phyloP scores from a whole-genome alignment of 2,329 filamentous ascomycete genomes.

The Acrodontium crateriforme region DNA sequence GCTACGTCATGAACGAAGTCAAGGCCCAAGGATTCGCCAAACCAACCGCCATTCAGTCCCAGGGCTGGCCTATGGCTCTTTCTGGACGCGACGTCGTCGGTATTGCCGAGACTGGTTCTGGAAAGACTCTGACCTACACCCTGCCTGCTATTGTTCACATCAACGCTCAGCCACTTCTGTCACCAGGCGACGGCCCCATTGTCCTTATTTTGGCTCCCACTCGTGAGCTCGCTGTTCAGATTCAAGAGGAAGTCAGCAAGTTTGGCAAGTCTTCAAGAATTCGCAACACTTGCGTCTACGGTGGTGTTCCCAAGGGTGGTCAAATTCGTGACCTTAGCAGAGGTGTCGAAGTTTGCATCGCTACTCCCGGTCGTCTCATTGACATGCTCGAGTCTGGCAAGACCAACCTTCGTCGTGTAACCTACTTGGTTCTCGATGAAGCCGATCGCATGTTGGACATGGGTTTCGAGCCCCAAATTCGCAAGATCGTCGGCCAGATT shows the following conservation, averaged over 20 bases:
- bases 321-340: constrained; percentile 91
- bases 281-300: constrained; percentile 96
- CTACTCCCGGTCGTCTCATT: constrained; percentile 91
- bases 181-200: constrained; percentile 89
- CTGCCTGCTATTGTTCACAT: constrained; percentile 98
- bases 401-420: constrained; percentile 95
- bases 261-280: constrained; percentile 97
- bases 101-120: constrained; percentile 97
- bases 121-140: constrained; percentile 98
- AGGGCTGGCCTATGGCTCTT: constrained; percentile 98
- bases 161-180: constrained; percentile 93
- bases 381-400: constrained; percentile 97
- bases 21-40: constrained; percentile 93
- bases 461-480: constrained; percentile 99
- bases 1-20: constrained; percentile 95
- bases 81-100: constrained; percentile 96
- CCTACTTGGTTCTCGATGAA: constrained; percentile 95
- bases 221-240: constrained; percentile 95
- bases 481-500: constrained; percentile 96
- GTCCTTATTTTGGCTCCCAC: constrained; percentile 95
- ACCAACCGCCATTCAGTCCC: constrained; percentile 92
- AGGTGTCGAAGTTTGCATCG: constrained; percentile 97
- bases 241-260: constrained; percentile 96
- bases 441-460: constrained; percentile 99
- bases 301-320: constrained; percentile 93